These are phyloP conservation scores for Thecaphora frezii DNA, from an alignment of 1,284 basidiomycete genomes.

Conservation along the genomic window DNA sequence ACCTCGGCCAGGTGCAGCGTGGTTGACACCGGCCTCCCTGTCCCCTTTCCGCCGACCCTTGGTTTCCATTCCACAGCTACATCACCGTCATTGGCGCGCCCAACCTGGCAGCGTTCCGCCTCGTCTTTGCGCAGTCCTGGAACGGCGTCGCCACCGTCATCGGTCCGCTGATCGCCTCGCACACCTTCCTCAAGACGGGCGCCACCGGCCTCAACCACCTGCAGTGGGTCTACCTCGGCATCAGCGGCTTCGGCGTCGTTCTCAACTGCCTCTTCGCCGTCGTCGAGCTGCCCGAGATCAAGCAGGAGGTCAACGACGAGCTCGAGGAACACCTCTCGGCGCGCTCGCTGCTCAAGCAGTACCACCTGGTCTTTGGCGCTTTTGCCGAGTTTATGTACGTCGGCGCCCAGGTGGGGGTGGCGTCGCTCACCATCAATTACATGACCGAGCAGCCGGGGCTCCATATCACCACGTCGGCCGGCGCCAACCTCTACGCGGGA, in stretches of 20 bases:
- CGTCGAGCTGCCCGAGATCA: slow-evolving; percentile 74
- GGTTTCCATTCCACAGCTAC: slow-evolving; percentile 65
- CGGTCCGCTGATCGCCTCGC: slow-evolving; percentile 76
- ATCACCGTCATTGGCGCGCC: slow-evolving; percentile 69
- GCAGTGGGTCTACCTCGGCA: slow-evolving; percentile 80
- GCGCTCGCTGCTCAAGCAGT: slow-evolving; percentile 69
- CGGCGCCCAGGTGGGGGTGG: slow-evolving; percentile 74
- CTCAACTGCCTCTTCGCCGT: slow-evolving; percentile 74
- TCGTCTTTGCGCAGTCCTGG: slow-evolving; percentile 80
- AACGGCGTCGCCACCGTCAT: slow-evolving; percentile 77
- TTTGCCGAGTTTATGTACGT: slow-evolving; percentile 73
- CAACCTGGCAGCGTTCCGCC: slow-evolving; percentile 73
- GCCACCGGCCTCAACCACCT: slow-evolving; percentile 69
- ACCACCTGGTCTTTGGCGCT: slow-evolving; percentile 72
- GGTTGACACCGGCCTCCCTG: too few relatives aligned
- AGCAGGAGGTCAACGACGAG: slow-evolving; percentile 45
- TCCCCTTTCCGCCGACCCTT: too few relatives aligned
- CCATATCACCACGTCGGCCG: slow-evolving; percentile 13
- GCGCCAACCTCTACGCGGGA: slow-evolving; percentile 63
- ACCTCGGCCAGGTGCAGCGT: too few relatives aligned
- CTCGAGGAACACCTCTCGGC: slow-evolving; percentile 15
- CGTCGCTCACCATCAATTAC: slow-evolving; percentile 72
- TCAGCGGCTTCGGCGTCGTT: slow-evolving; percentile 67
- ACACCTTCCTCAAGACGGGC: slow-evolving; percentile 72
- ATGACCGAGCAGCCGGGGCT: slow-evolving; percentile 24